Base-by-base conservation (phyloP, 768 basidiomycete species). In the Boletus huronensis region DNA sequence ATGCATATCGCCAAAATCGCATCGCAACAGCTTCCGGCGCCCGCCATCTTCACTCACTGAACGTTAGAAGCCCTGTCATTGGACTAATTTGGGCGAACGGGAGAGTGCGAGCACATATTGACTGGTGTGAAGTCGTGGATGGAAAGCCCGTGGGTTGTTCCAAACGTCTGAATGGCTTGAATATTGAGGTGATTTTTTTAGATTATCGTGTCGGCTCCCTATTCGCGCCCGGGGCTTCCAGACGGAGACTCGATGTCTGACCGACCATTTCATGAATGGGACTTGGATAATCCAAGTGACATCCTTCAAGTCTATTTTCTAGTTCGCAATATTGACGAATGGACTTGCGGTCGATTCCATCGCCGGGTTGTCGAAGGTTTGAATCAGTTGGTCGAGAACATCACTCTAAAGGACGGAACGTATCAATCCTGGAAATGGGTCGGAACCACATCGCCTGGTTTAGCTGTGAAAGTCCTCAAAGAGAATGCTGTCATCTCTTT, bases 1-100 rank as follows among this genome's bases (percentile, higher is more conserved):
- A 79, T 52, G 82, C 82, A 1, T 81, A 81, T 61, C 68, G 82
- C 23, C 82, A 83, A 64, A 83, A 83, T 60, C 70, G 82, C 26
- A 81, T 83, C 70, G 70, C 81, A 1, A 81, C 80, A 5, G 73
- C 81, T 11, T 72, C 79, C 4, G 75, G 75, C 6, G 74, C 71
- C 2, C 75, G 82, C 2, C 82, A 83, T 59, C 66, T 82, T 23
- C 74, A 80, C 47, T 78, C 80, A 16, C 62, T 81, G 25, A 67
- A 69, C 38, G 68, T 83, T 9, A 55, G 62, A 7, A 75, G 74
- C 5, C 81, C 81, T 3, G 72, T 83, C 2, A 74, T 82, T 51
- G 82, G 82, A 6, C 64, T 83, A 6, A 75, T 82, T 16, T 83
- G 81, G 80, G 74, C 79, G 8, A 75, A 76, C 40, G 77, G 78